Base-by-base conservation (phyloP, 2,329 filamentous ascomycete genomes). In the Cryphonectria parasitica region DNA sequence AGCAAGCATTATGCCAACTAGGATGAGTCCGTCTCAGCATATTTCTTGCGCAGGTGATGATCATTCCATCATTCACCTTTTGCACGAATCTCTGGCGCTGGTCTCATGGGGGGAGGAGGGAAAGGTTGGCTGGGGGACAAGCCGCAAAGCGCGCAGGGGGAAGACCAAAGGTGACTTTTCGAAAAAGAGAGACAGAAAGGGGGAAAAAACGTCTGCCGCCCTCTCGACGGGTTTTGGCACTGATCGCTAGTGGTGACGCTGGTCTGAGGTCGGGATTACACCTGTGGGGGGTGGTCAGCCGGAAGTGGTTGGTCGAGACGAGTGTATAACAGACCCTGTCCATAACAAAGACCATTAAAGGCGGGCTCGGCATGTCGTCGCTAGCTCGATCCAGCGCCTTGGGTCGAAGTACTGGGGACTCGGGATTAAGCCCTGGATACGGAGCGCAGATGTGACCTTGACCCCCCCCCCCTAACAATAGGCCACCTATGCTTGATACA, bases 331-430 rank as follows among this genome's bases (percentile, higher is more conserved):
- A 34, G 67, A 58, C 66, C 71, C 64, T 66, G 64, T 36, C 49
- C 36, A 43, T 66, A 66, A 7, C 41, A 25, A 11, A 62, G 34
- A 49, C 54, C 54, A 71, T 67, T 73, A 73, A 73, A 73, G 71
- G 68, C 69, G 69, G 67, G 69, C 71, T 71, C 71, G 71, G 71
- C 71, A 73, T 69, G 71, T 73, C 71, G 49, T 73, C 71, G 54
- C 62, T 73, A 73, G 71, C 67, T 73, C 72, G 71, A 71, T 73
- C 69, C 72, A 72, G 69, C 56, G 69, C 69, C 68, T 62, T 70
- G 72, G 72, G 72, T 72, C 71, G 65, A 64, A 62, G 65, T 65
- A 70, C 67, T 64, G 56, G 68, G 64, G 63, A 41, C 56, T 68
- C 62, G 65, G 70, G 70, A 68, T 70, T 62, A 28, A 56, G 49